Evolutionary conservation across 31 red algal genomes (phyloP).

Genomic region (Asparagopsis taxiformis): DNA sequence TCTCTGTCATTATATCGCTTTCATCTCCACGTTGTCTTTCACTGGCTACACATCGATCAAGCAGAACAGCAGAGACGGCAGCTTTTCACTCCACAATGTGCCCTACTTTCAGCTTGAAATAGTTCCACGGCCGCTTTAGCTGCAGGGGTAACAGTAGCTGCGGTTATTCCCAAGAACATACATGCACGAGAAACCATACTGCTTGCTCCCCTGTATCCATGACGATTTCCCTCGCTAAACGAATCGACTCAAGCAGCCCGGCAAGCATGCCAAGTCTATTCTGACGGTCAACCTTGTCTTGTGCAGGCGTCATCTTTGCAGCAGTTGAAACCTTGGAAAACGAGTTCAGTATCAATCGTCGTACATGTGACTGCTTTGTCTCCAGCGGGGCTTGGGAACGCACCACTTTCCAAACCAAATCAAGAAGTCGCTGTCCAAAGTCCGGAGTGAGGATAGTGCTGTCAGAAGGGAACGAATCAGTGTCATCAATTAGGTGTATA

Average conservation of each 20-base stretch:
- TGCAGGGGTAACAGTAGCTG: constrained; percentile 67
- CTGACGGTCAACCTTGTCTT: too few species aligned
- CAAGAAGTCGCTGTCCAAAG: too few species aligned
- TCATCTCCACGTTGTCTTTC: constrained; percentile 2
- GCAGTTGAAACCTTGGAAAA: too few species aligned
- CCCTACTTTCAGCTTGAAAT: constrained; percentile 65
- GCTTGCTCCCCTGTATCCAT: constrained; percentile 60
- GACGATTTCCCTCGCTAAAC: constrained; percentile 59
- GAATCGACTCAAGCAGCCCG: constrained; percentile 45
- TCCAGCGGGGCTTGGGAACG: too few species aligned
- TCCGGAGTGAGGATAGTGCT: too few species aligned
- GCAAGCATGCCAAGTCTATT: too few species aligned
- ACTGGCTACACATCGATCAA: constrained; percentile 23
- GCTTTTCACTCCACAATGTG: constrained; percentile 59
- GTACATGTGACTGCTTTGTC: too few species aligned
- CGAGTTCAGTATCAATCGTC: too few species aligned
- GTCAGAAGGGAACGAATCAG: too few species aligned
- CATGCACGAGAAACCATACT: constrained; percentile 50
- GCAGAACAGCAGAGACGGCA: constrained; percentile 21
- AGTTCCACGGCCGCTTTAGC: constrained; percentile 78
- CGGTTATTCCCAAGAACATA: constrained; percentile 35
- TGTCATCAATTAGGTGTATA: too few species aligned
- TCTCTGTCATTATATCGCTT: not conserved
- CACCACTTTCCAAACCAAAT: too few species aligned
- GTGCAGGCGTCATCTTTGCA: too few species aligned